A percentile compares a stretch with the other conserved stretches of the same genome.
These are phyloP conservation scores for Rhododendron kiyosumense DNA, from an alignment of 148 eudicot genomes.

Conservation along the genomic window DNA sequence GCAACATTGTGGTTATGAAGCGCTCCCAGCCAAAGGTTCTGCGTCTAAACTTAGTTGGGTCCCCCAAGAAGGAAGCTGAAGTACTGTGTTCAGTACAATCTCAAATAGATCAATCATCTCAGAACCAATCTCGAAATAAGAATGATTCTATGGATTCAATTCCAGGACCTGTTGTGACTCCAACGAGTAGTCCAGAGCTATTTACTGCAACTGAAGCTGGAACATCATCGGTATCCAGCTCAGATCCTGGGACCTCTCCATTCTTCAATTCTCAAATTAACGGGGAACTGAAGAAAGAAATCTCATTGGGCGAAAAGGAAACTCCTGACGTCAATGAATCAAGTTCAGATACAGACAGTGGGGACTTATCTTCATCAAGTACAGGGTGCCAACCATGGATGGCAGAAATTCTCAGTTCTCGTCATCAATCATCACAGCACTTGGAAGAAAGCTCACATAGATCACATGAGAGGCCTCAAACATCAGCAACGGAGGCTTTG, in stretches of 20 bases:
- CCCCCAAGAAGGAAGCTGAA: conserved; percentile 54
- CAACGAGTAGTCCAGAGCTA: conserved; percentile 82
- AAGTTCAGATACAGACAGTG: conserved; percentile 67
- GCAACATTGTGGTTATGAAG: conserved; percentile 87
- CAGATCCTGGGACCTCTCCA: conserved; percentile 78
- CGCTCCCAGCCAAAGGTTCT: conserved; percentile 78
- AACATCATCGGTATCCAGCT: conserved; percentile 85
- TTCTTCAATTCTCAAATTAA: conserved; percentile 44
- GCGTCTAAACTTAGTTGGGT: conserved; percentile 66
- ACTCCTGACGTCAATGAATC: conserved; percentile 36
- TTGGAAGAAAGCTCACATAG: conserved; percentile 31
- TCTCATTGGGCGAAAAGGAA: conserved; percentile 28
- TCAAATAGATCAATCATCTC: conserved; percentile 28
- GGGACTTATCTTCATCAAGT: conserved; percentile 52
- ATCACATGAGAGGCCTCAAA: conserved; percentile 16
- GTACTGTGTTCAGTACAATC: conserved; percentile 27
- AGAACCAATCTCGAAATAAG: conserved; percentile 18
- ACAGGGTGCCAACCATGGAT: conserved; percentile 79
- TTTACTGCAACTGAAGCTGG: conserved; percentile 88
- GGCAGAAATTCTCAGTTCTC: conserved; percentile 44
- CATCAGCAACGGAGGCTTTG: conserved; percentile 36
- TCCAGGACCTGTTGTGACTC: conserved; percentile 77
- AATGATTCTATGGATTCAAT: conserved; percentile 24
- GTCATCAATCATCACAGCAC: conserved; percentile 28
- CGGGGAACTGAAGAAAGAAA: conserved; percentile 42